Evolutionary conservation across 495 filamentous ascomycete species (phyloP).

Genomic region (Penicillium maclennaniae): DNA sequence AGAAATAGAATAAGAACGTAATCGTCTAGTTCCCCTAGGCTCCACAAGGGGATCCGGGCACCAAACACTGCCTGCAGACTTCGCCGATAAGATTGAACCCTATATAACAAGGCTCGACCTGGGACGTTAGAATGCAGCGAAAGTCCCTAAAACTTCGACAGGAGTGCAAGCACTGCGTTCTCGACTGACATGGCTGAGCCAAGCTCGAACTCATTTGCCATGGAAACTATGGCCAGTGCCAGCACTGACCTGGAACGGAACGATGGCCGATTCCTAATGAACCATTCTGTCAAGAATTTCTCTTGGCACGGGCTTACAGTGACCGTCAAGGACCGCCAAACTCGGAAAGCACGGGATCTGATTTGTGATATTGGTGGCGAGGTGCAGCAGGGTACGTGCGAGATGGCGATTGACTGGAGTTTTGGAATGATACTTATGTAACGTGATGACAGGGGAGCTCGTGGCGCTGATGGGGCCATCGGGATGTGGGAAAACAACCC

Average conservation of each 20-base stretch:
- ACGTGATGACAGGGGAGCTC: slow-evolving; percentile 56
- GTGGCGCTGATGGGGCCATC: slow-evolving; percentile 74
- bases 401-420: neutral
- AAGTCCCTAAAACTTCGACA: neutral
- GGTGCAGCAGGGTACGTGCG: slow-evolving; percentile 27
- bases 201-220: neutral
- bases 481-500: slow-evolving; percentile 73
- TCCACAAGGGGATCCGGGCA: neutral
- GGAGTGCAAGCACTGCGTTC: neutral
- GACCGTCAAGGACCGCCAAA: slow-evolving; percentile 64
- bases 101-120: neutral
- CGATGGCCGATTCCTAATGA: slow-evolving; percentile 33
- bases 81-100: neutral
- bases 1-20: neutral
- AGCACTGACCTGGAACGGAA: slow-evolving; percentile 28
- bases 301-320: slow-evolving; percentile 61
- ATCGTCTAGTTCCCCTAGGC: neutral
- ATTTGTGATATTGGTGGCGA: slow-evolving; percentile 32
- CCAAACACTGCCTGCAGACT: neutral
- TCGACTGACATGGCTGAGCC: slow-evolving; percentile 4
- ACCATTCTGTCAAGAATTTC: slow-evolving; percentile 45
- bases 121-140: neutral
- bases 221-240: neutral
- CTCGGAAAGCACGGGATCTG: slow-evolving; percentile 50
- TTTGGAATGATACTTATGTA: slow-evolving; percentile 1